Percentiles rank a stretch among this genome's conserved stretches.
Conservation (phyloP, 2,329 filamentous ascomycete species). For the Curvularia sp. region DNA sequence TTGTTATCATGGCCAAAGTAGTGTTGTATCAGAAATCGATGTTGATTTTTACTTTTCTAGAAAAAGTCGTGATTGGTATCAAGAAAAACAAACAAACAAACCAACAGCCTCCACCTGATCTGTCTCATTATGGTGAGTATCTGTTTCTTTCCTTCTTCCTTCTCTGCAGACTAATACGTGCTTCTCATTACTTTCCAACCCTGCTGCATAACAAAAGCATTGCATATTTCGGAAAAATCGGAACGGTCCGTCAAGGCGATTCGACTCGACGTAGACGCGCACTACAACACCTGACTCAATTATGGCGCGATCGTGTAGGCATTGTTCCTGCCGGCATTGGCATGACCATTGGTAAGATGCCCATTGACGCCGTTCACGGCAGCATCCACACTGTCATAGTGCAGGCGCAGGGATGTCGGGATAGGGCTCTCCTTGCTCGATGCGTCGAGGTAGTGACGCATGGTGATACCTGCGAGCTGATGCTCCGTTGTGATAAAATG, state of each 20-base stretch:
- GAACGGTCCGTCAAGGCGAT: background rate
- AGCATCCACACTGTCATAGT: slow-evolving; percentile 33
- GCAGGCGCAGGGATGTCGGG: slow-evolving; percentile 35
- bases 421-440: slow-evolving; percentile 57
- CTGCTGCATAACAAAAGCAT: slow-evolving; percentile 6
- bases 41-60: background rate
- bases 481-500: slow-evolving; percentile 54
- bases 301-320: slow-evolving; percentile 27
- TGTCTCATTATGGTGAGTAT: background rate
- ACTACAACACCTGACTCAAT: background rate
- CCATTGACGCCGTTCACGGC: background rate
- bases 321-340: slow-evolving; percentile 21
- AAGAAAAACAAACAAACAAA: background rate
- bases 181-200: background rate
- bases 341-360: slow-evolving; percentile 19
- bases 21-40: background rate
- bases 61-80: background rate
- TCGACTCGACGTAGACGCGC: background rate
- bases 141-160: background rate
- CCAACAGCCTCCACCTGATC: background rate
- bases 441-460: slow-evolving; percentile 58
- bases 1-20: background rate
- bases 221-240: background rate
- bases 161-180: too few relatives aligned
- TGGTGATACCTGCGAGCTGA: slow-evolving; percentile 57